Conservation (phyloP, 148 eudicot species). For the Vaccinium macrocarpon region DNA sequence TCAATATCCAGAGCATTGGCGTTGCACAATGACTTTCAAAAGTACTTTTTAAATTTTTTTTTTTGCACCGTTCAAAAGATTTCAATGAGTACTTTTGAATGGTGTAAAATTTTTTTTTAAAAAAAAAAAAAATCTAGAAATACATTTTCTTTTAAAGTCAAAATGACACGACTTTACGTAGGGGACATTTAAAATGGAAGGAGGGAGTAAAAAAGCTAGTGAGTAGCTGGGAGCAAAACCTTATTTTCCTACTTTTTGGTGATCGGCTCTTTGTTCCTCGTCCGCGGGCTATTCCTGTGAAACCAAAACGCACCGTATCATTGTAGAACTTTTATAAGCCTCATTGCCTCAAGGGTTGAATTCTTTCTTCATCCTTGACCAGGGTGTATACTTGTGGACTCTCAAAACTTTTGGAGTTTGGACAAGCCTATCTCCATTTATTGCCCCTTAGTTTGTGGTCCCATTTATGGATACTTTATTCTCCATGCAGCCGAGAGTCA, state of each 20-base stretch:
- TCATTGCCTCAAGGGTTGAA: neutral
- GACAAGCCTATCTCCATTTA: neutral
- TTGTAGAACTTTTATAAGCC: neutral
- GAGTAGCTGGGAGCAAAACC: neutral
- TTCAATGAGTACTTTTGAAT: too few species aligned
- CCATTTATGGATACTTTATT: neutral
- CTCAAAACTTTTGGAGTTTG: neutral
- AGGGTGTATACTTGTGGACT: neutral
- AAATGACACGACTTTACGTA: too few species aligned
- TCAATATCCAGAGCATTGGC: too few species aligned
- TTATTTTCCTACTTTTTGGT: neutral
- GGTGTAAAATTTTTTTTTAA: too few species aligned
- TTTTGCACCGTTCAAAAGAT: too few species aligned
- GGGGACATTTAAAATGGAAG: too few species aligned
- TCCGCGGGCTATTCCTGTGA: neutral
- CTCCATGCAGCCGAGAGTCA: neutral
- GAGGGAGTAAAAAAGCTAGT: neutral
- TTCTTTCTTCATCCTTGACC: neutral
- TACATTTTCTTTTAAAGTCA: too few species aligned
- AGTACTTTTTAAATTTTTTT: too few species aligned
- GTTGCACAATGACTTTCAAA: too few species aligned
- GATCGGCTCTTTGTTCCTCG: neutral
- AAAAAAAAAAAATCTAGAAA: too few species aligned
- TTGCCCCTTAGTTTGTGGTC: neutral
- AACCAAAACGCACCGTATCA: neutral